These are phyloP conservation scores for Globisporangium apiculatum DNA, from an alignment of 352 stramenopile species.

Conservation along the genomic window DNA sequence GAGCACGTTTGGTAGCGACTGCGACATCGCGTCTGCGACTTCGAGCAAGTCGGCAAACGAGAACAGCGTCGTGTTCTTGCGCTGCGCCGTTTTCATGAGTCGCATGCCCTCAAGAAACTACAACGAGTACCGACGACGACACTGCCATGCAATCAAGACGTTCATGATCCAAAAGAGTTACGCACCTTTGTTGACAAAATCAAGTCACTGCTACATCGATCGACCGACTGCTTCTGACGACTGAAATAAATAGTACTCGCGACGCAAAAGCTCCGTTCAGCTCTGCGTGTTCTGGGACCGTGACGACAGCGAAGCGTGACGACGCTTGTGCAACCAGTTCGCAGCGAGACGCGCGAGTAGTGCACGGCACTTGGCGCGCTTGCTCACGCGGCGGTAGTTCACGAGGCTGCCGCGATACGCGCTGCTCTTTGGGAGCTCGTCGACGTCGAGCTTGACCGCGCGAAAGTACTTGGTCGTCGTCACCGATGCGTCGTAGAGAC, in stretches of 20 bases:
- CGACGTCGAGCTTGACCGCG: slow-evolving; percentile 40
- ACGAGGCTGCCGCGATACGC: slow-evolving; percentile 68
- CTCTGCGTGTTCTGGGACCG: background rate
- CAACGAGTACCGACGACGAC: too few relatives aligned
- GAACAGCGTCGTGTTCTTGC: slow-evolving; percentile 58
- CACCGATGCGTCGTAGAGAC: slow-evolving; percentile 49
- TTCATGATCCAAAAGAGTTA: too few relatives aligned
- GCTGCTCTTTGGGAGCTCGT: slow-evolving; percentile 48
- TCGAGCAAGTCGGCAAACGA: slow-evolving; percentile 71
- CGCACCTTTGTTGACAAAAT: too few relatives aligned
- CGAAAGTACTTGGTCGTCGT: slow-evolving; percentile 67
- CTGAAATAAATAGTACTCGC: background rate
- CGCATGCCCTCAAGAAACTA: too few relatives aligned
- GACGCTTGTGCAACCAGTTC: slow-evolving; percentile 30
- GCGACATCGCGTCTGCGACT: slow-evolving; percentile 66
- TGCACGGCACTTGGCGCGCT: slow-evolving; percentile 39
- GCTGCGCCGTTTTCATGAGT: slow-evolving; percentile 60
- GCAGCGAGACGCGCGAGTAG: slow-evolving; percentile 30
- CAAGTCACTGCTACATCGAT: background rate
- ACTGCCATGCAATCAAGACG: too few relatives aligned
- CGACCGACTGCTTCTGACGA: background rate
- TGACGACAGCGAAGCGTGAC: background rate
- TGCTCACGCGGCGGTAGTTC: slow-evolving; percentile 43
- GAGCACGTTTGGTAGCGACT: too few relatives aligned
- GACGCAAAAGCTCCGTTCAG: background rate